Base-by-base conservation (phyloP, 192 early-diverging fungal genomes). In the Backusella psychrophila region DNA sequence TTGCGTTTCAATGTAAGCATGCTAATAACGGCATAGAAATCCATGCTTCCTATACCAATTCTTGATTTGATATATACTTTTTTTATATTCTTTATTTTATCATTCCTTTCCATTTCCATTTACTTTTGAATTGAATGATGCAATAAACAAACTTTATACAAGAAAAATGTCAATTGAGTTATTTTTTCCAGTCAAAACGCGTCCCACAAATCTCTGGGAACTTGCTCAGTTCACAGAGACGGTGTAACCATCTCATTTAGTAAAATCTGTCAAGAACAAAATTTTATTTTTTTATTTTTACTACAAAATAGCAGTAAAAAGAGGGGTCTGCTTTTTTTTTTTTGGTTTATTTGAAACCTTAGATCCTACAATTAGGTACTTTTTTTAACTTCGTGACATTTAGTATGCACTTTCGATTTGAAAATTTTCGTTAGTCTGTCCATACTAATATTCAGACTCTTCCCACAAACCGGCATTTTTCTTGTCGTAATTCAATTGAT, bases 241-340 rank as follows among this genome's bases (percentile, higher is more conserved):
- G 1, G 21, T 63, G 56, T 63, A 29, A 63, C 56, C 4, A 63
- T 63, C 19, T 56, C n/a, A 21, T 19, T 14, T 29, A 14, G 56
- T 12, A 63, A 63, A 63, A 63, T 63, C 56, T 63, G 56, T 63
- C 56, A 63, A 63, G 56, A 63, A 63, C 8, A 63, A 63, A 63
- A 12, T 63, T 63, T 29, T 12, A 56, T 63, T 26, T 23, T 63
- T 49, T 49, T 49, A n/a, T 63, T 63, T 63, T 63, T 63, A 29
- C 8, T 49, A 49, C 46, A 49, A 33, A 33, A 49, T 49, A 49
- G 23, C 56, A 63, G 56, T 26, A 63, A 63, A 12, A 63, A 44
- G 12, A 23, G 11, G 23, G 23, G n/a, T 23, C 7, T 59, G 0
- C 17, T 59, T 23, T 52, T 52, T 52, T n/a, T 31, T 38, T n/a